phyloP scores from a whole-genome alignment of 2,329 filamentous ascomycete species.

The Ceratocystis lukuohia region DNA sequence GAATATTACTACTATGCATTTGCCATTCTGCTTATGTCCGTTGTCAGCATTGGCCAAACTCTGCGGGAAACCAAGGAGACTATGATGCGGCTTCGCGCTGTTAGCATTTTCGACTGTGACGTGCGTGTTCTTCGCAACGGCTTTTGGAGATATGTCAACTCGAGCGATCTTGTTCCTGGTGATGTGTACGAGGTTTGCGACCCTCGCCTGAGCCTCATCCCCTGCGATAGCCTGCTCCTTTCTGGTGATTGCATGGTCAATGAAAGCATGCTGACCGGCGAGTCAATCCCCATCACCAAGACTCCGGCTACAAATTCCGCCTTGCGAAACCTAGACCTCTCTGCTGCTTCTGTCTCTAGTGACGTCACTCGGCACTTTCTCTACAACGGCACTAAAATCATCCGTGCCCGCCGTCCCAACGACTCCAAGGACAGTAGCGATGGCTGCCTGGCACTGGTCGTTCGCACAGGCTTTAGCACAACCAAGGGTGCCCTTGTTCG shows the following conservation, averaged over 20 bases:
- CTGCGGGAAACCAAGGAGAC: constrained; percentile 81
- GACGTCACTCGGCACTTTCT: constrained; percentile 79
- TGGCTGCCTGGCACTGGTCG: constrained; percentile 79
- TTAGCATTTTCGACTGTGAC: constrained; percentile 90
- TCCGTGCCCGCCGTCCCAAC: constrained; percentile 77
- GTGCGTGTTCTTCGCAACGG: constrained; percentile 85
- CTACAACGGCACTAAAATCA: constrained; percentile 90
- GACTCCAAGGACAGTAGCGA: constrained; percentile 67
- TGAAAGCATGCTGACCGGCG: constrained; percentile 90
- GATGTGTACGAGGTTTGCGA: constrained; percentile 97
- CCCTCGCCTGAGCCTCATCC: constrained; percentile 73
- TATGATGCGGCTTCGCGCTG: constrained; percentile 78
- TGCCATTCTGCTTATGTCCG: constrained; percentile 89
- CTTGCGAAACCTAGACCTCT: constrained; percentile 61
- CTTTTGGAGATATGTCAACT: constrained; percentile 85
- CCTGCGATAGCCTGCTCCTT: constrained; percentile 80
- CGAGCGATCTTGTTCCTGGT: constrained; percentile 79
- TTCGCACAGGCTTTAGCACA: constrained; percentile 91
- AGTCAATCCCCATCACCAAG: constrained; percentile 95
- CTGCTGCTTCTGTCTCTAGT: constrained; percentile 67
- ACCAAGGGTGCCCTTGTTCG: constrained; percentile 92
- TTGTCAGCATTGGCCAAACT: constrained; percentile 80
- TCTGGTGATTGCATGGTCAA: constrained; percentile 97
- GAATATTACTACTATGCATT: constrained; percentile 96
- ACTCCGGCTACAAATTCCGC: constrained; percentile 68